Evolutionary conservation across 169 alveolate genomes (phyloP).

Genomic region (Cryptosporidium tyzzeri): DNA sequence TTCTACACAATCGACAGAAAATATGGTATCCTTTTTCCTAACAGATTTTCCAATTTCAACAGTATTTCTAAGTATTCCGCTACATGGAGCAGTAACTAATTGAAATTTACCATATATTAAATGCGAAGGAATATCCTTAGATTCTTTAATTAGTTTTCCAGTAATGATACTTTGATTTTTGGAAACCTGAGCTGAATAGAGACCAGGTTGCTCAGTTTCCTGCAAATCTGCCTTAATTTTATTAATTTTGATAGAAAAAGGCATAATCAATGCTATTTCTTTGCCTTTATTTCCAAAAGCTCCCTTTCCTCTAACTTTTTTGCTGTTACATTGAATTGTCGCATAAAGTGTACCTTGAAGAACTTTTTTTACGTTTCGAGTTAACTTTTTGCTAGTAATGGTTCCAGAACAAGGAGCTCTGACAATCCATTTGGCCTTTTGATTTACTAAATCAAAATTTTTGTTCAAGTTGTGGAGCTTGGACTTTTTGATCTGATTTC

Average conservation of each 20-base stretch:
- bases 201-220: conserved; percentile 24
- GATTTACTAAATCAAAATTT: background rate
- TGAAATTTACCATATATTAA: conserved; percentile 43
- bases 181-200: conserved; percentile 12
- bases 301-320: background rate
- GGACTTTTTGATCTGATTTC: conserved; percentile 9
- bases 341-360: conserved; percentile 25
- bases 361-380: background rate
- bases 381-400: background rate
- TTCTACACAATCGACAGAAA: conserved; percentile 19
- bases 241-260: conserved; percentile 27
- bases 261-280: conserved; percentile 26
- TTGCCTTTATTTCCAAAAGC: background rate
- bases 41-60: conserved; percentile 21
- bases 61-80: conserved; percentile 8
- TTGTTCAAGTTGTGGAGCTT: conserved; percentile 24
- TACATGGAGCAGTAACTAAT: conserved; percentile 49
- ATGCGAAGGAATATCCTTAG: conserved; percentile 25
- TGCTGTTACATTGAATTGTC: conserved; percentile 1
- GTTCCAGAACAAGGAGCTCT: conserved; percentile 69
- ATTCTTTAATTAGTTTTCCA: conserved; percentile 40
- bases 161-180: conserved; percentile 34
- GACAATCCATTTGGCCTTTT: conserved; percentile 32
- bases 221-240: conserved; percentile 5
- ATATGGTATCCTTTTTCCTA: conserved; percentile 3